Percentiles rank a stretch among this genome's conserved stretches.
Evolutionary conservation across 208 protist species (phyloP).

Genomic region (Leishmania aethiopica): DNA sequence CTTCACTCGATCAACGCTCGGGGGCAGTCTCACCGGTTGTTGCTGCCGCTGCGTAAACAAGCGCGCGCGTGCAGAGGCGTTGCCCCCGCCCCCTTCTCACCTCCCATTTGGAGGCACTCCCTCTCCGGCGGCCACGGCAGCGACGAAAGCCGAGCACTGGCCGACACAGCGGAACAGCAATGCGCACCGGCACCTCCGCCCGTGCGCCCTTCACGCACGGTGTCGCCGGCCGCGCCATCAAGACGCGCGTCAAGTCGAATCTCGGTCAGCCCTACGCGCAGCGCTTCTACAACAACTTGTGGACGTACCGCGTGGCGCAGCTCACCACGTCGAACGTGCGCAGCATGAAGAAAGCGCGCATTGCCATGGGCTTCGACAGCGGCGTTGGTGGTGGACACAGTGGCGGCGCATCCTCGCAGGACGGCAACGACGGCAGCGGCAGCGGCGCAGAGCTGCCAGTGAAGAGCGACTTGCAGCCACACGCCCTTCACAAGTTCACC

Average conservation of each 20-base stretch:
- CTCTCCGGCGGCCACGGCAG: neutral
- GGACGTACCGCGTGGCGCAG: constrained; percentile 82
- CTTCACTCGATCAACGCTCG: neutral
- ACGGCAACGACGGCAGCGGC: constrained; percentile 14
- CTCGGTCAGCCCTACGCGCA: constrained; percentile 57
- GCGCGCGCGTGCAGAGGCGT: neutral
- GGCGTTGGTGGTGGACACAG: constrained; percentile 12
- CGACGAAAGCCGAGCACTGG: neutral
- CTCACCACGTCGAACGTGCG: constrained; percentile 84
- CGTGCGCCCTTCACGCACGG: constrained; percentile 43
- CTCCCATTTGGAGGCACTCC: neutral
- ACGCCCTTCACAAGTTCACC: constrained; percentile 76
- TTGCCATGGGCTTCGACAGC: constrained; percentile 52
- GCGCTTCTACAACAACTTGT: constrained; percentile 76
- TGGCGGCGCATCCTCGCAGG: constrained; percentile 4
- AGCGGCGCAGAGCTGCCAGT: constrained; percentile 43
- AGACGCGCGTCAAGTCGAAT: constrained; percentile 78
- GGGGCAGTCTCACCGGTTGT: neutral
- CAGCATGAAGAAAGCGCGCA: constrained; percentile 54
- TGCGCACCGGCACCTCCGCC: constrained; percentile 6
- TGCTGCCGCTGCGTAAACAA: neutral
- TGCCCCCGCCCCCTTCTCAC: neutral
- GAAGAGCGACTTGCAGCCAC: constrained; percentile 83
- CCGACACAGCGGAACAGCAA: neutral
- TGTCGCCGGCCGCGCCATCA: constrained; percentile 57